Base-by-base conservation (phyloP, 2,329 filamentous ascomycete species). In the Septoria petroselini region DNA sequence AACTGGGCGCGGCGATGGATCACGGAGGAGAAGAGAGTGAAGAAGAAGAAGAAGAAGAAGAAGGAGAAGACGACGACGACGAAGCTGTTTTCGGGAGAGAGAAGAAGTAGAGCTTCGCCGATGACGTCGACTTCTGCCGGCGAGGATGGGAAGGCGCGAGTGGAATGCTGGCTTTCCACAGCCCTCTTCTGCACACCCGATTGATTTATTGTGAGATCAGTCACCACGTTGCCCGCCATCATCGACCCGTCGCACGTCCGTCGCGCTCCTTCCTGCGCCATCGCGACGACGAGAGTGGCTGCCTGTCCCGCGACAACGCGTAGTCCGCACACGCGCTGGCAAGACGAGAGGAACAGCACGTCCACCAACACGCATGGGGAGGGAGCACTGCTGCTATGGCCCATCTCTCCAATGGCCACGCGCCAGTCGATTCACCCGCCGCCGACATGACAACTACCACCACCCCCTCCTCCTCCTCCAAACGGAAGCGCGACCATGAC, bases 401-500 rank as follows among this genome's bases (percentile, higher is more conserved):
- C 40, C 46, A 51, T 39, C 35, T 47, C 41, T 25, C 48, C 43
- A 56, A 53, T 29, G 54, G 41, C 31, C 30, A 52, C 23, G 30
- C 50, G 35, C 40, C 42, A 9, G 27, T 48, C 47, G 27, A 48
- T 35, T 18, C 43, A 18, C 12, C 25, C 42, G 41, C 31, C 48
- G 19, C 17, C 49, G 31, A 35, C 52, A 19, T 23, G 43, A 27
- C 27, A 41, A 35, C 29, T 11, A 33, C 44, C 27, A 17, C 54
- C 30, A n/a, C n/a, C n/a, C n/a, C n/a, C n/a, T n/a, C n/a, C n/a
- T n/a, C n/a, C n/a, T n/a, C n/a, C n/a, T n/a, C n/a, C n/a, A 76
- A 76, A 61, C 71, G 74, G 38, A 76, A 76, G 65, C 73, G 72
- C 50, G 68, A 68, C 31, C 64, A 67, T 29, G 67, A 65, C 59